Percentiles rank a stretch among this genome's conserved stretches.
Conservation (phyloP, 1,284 basidiomycete genomes). For the Entoloma clypeatum region DNA sequence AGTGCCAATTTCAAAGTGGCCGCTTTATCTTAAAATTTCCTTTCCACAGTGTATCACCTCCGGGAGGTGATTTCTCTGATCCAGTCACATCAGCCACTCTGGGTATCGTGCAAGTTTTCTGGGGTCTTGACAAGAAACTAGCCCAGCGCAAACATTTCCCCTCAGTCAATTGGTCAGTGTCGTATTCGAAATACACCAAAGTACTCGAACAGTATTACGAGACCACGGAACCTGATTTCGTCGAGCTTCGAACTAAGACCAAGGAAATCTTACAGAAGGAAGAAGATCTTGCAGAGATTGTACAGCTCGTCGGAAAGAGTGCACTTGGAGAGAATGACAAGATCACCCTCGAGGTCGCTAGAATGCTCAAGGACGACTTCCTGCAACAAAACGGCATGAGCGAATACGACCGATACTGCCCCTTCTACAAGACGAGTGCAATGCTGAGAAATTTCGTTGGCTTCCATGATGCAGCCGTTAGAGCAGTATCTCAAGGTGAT, state of each 20-base stretch:
- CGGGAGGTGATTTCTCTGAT: conserved; percentile 99
- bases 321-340: conserved; percentile 98
- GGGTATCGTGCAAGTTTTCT: conserved; percentile 99
- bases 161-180: conserved; percentile 98
- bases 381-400: conserved; percentile 99
- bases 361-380: conserved; percentile 98
- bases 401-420: conserved; percentile 96
- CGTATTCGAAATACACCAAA: conserved; percentile 98
- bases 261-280: conserved; percentile 99
- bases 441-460: conserved; percentile 96
- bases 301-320: conserved; percentile 98
- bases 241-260: conserved; percentile 86
- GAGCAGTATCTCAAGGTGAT: conserved; percentile 82
- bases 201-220: conserved; percentile 95
- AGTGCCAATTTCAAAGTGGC: conserved; percentile 35
- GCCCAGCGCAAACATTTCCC: conserved; percentile 99
- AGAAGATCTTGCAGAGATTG: conserved; percentile 97
- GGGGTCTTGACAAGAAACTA: conserved; percentile 94
- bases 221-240: conserved; percentile 86
- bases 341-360: conserved; percentile 96
- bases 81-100: conserved; percentile 97
- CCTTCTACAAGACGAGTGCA: conserved; percentile 96
- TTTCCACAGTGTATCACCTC: conserved; percentile 81
- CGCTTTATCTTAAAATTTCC: background rate
- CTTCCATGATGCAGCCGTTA: conserved; percentile 89